Base-by-base conservation (phyloP, 2,329 filamentous ascomycete genomes). In the Alternaria sp. region DNA sequence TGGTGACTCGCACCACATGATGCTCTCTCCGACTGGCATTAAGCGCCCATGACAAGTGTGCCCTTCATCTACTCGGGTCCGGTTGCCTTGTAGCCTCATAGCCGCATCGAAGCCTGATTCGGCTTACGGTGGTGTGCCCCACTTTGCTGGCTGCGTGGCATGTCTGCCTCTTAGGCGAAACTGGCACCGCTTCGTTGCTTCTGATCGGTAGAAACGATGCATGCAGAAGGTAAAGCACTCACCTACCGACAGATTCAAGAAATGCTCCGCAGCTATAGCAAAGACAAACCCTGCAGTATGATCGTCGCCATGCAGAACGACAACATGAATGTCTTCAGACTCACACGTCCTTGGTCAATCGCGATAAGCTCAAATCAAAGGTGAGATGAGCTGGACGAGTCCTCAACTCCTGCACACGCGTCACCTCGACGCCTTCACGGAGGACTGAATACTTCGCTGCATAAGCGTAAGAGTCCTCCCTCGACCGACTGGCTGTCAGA, bases 241-340 rank as follows among this genome's bases (percentile, higher is more conserved):
- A 9, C 26, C 7, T 51, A 5, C 47, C 30, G 36, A 40, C 36
- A 40, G 8, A n/a, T 4, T 15, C 12, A 23, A 23, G 4, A 30
- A 30, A 30, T 36, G 32, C 36, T 40, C 36, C 3, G 36, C n/a
- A 40, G n/a, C 36, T 2, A 40, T 23, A 23, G 6, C 6, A 23
- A 5, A 23, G 21, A 3, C 4, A 5, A 5, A 5, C 6, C 6
- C 21, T 23, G 21, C 21, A 5, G 21, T 23, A 51, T 3, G 17
- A 23, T 17, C 30, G 9, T 8, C 49, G 8, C 8, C 1, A 23
- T 11, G 28, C 28, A 51, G 12, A 9, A 51, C 7, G 0, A 21
- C 10, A 3, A 21, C 43, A 45, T 6, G 0, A 1, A 51, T 12
- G 0, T 15, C 30, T 6, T 17, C 21, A 0, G 19, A 23, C n/a